Percentiles rank a stretch among this genome's conserved stretches.
Evolutionary conservation across 257 asterid species (phyloP).

Genomic region (Solanum etuberosum): DNA sequence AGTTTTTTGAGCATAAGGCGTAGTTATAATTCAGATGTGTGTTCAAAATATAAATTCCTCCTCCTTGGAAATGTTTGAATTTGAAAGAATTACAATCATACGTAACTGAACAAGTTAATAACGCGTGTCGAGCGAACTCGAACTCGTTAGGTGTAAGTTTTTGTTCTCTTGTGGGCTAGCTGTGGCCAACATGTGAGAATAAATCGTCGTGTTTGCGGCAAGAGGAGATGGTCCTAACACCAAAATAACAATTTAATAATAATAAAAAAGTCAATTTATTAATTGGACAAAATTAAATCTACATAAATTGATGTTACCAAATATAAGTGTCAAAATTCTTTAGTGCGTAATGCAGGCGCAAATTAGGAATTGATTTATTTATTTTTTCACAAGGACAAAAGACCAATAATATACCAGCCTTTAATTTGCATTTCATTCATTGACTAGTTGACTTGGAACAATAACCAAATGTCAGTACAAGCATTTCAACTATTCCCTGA

Average conservation of each 20-base stretch:
- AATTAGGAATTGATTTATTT: background rate
- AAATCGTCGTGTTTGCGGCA: background rate
- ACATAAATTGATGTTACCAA: background rate
- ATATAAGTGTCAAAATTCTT: background rate
- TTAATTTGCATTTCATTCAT: background rate
- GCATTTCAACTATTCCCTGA: background rate
- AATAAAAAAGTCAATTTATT: background rate
- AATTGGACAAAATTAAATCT: background rate
- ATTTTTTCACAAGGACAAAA: background rate
- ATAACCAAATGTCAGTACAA: background rate
- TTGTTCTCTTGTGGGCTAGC: background rate
- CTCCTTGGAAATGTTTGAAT: background rate
- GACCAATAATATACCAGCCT: background rate
- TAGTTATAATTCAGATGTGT: background rate
- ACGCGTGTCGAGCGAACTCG: background rate
- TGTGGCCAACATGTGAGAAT: background rate
- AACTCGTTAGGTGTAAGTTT: background rate
- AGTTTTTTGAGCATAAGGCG: background rate
- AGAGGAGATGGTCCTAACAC: background rate
- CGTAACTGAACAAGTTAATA: too few species aligned
- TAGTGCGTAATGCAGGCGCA: background rate
- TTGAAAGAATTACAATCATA: too few species aligned
- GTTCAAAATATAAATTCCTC: background rate
- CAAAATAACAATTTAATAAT: background rate
- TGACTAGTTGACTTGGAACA: background rate